phyloP scores from a whole-genome alignment of 768 basidiomycete species.

The Mycena albidolilacea region DNA sequence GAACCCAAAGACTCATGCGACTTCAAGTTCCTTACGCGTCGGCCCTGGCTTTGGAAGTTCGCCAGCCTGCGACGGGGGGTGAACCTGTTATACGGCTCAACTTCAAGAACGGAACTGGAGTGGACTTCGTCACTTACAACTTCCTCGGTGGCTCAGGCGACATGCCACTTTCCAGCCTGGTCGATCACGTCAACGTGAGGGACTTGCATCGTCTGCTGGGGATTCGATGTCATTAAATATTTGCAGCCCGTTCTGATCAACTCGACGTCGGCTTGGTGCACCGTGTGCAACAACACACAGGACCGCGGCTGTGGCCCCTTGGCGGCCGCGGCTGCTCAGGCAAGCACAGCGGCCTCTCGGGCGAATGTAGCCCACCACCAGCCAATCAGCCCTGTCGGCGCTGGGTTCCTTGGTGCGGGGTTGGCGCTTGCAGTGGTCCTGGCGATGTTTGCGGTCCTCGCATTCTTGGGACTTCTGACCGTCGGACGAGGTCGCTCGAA shows the following conservation, averaged over 20 bases:
- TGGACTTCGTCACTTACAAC: slow-evolving; percentile 62
- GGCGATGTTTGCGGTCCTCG: slow-evolving; percentile 54
- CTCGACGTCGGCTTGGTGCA: slow-evolving; percentile 71
- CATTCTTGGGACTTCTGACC: slow-evolving; percentile 57
- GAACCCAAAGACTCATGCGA: background rate
- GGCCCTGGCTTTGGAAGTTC: slow-evolving; percentile 71
- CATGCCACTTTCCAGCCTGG: slow-evolving; percentile 68
- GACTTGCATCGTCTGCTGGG: background rate
- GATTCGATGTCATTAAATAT: slow-evolving; percentile 13
- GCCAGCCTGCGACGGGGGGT: slow-evolving; percentile 59
- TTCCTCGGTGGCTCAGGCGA: slow-evolving; percentile 64
- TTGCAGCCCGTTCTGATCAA: slow-evolving; percentile 65
- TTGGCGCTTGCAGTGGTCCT: slow-evolving; percentile 61
- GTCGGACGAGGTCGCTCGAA: slow-evolving; percentile 42
- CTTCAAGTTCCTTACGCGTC: slow-evolving; percentile 73
- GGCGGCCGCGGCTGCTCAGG: slow-evolving; percentile 50
- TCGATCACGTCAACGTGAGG: slow-evolving; percentile 55
- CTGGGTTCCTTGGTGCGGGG: slow-evolving; percentile 79
- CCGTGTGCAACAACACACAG: slow-evolving; percentile 67
- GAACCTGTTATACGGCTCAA: slow-evolving; percentile 72
- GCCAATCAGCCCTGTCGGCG: slow-evolving; percentile 67
- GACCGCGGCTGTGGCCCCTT: slow-evolving; percentile 72
- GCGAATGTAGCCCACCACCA: slow-evolving; percentile 45
- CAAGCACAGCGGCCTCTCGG: slow-evolving; percentile 44
- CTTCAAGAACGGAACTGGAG: slow-evolving; percentile 79